Conservation (phyloP, 2,329 filamentous ascomycete genomes). For the Westerdykella ornata region DNA sequence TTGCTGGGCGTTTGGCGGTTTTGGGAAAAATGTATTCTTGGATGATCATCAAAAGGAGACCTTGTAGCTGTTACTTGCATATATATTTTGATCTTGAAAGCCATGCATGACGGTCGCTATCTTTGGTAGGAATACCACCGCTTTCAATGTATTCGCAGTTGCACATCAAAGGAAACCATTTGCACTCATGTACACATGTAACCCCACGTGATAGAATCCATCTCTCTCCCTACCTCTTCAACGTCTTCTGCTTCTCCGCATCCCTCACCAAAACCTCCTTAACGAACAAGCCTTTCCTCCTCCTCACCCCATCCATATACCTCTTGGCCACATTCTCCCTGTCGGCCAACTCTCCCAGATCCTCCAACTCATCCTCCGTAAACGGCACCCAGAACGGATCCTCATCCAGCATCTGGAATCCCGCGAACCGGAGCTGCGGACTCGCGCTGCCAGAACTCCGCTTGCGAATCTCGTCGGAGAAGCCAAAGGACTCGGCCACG, state of each 20-base stretch:
- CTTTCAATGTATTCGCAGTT: no score
- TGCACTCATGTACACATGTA: neutral
- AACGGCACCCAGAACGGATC: constrained; percentile 98
- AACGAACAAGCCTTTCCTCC: constrained; percentile 81
- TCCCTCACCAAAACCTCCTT: constrained; percentile 64
- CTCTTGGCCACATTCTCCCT: constrained; percentile 91
- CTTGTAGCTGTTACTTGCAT: no score
- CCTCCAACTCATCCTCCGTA: constrained; percentile 93
- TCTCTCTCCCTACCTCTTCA: constrained; percentile 48
- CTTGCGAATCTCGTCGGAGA: constrained; percentile 93
- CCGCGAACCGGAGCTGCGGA: constrained; percentile 87
- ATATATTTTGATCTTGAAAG: no score
- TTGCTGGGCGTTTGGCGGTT: no score
- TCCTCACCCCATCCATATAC: constrained; percentile 86
- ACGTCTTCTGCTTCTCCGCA: constrained; percentile 84
- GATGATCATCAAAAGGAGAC: no score
- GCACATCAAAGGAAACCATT: no score
- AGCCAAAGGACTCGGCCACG: constrained; percentile 92
- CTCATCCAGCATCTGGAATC: constrained; percentile 87
- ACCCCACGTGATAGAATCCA: neutral
- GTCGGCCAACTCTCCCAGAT: constrained; percentile 88
- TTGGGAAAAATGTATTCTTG: no score
- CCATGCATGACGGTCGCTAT: no score
- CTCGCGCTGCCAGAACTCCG: constrained; percentile 83
- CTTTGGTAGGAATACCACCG: no score